Percentiles rank a stretch among this genome's conserved stretches.
Evolutionary conservation across 306 rosid species (phyloP).

Genomic region (Begonia loranthoides): DNA sequence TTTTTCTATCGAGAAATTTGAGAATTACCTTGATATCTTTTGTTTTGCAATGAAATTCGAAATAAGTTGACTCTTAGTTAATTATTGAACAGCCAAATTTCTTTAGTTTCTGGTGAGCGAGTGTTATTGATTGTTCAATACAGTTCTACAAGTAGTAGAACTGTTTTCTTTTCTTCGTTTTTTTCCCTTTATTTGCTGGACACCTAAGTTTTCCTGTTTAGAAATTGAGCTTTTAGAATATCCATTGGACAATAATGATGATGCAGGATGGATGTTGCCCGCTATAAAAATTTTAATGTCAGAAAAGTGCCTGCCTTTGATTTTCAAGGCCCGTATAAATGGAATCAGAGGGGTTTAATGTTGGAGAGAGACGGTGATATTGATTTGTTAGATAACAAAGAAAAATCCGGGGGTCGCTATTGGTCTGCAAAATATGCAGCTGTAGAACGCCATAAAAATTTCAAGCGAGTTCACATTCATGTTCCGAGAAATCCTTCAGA

Average conservation of each 20-base stretch:
- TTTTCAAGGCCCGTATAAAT: slow-evolving; percentile 27
- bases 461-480: slow-evolving; percentile 53
- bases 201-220: no score
- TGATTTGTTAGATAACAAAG: slow-evolving; percentile 54
- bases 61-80: neutral
- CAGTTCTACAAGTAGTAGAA: no score
- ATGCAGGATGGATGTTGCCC: slow-evolving; percentile 92
- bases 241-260: neutral
- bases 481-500: slow-evolving; percentile 27
- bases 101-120: neutral
- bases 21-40: no score
- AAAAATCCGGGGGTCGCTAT: slow-evolving; percentile 71
- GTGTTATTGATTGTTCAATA: neutral
- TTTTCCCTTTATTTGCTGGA: no score
- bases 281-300: slow-evolving; percentile 43
- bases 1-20: no score
- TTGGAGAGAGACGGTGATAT: slow-evolving; percentile 63
- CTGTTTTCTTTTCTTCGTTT: no score
- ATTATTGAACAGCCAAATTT: neutral
- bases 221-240: no score
- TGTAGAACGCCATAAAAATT: slow-evolving; percentile 66
- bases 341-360: slow-evolving; percentile 29
- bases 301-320: slow-evolving; percentile 22
- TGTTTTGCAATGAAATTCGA: no score
- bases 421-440: slow-evolving; percentile 87